A percentile compares a stretch with the other conserved stretches of the same genome.
phyloP scores from a whole-genome alignment of 1,284 basidiomycete species.

The Tilletia indica region DNA sequence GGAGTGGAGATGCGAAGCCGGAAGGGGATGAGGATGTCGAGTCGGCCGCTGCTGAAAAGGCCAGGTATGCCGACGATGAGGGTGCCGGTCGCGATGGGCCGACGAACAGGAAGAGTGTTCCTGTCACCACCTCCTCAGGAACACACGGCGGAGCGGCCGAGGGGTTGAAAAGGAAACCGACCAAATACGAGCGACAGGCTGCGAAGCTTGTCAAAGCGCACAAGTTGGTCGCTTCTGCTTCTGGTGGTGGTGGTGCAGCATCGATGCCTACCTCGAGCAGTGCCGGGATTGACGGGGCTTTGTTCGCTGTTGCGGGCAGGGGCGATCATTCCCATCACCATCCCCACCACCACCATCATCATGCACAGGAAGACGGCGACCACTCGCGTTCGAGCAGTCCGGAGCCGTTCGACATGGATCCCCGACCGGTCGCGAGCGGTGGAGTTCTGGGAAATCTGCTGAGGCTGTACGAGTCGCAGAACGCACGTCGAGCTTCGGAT shows the following conservation, averaged over 20 bases:
- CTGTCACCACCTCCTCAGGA: conserved; percentile 51
- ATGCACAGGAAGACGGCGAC: conserved; percentile 27
- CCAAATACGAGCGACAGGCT: conserved; percentile 49
- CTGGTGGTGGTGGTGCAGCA: conserved; percentile 7
- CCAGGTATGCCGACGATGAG: conserved; percentile 19
- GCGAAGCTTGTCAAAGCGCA: conserved; percentile 47
- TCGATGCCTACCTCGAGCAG: neutral
- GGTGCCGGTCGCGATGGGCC: conserved; percentile 31
- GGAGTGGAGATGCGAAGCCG: neutral
- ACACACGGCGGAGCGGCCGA: conserved; percentile 25
- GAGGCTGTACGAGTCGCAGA: conserved; percentile 52
- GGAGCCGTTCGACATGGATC: conserved; percentile 47
- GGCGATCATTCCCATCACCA: too few relatives aligned
- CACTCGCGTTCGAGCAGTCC: conserved; percentile 46
- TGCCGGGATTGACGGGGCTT: neutral
- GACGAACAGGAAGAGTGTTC: conserved; percentile 52
- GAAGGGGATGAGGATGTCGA: neutral
- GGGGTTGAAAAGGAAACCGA: conserved; percentile 40
- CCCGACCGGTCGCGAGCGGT: conserved; percentile 40
- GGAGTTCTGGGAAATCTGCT: conserved; percentile 54
- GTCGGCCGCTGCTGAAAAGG: neutral
- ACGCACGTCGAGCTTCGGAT: conserved; percentile 28
- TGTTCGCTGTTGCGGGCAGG: neutral
- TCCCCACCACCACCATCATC: neutral
- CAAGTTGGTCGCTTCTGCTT: conserved; percentile 29